Evolutionary conservation across 306 rosid genomes (phyloP).

Genomic region (Hylodesmum podocarpum): DNA sequence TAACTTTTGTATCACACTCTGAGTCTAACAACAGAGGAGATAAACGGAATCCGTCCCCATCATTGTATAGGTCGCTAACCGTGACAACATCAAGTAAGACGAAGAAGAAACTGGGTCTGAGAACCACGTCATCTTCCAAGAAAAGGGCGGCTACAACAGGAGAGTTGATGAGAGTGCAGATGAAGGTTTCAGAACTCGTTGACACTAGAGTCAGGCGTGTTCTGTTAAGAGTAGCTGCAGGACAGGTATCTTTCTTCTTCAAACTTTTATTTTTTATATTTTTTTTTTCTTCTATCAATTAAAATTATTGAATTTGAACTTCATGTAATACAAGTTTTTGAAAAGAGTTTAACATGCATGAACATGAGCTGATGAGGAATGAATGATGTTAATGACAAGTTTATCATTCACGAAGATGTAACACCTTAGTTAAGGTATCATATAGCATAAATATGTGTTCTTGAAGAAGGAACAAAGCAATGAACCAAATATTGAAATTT

Average conservation of each 20-base stretch:
- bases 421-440: too few species aligned
- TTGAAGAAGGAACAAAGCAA: too few species aligned
- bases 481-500: neutral
- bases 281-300: neutral
- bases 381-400: too few species aligned
- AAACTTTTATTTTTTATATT: neutral
- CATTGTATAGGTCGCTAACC: conserved; percentile 69
- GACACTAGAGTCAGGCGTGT: conserved; percentile 74
- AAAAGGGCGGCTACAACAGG: conserved; percentile 50
- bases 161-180: conserved; percentile 72
- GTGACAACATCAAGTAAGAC: conserved; percentile 57
- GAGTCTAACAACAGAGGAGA: conserved; percentile 20
- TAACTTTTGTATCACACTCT: conserved; percentile 63
- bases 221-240: conserved; percentile 63
- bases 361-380: too few species aligned
- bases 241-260: conserved; percentile 48
- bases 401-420: too few species aligned
- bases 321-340: too few species aligned
- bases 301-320: neutral
- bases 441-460: too few species aligned
- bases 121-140: conserved; percentile 40
- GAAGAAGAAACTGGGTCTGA: conserved; percentile 72
- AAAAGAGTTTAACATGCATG: too few species aligned
- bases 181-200: conserved; percentile 69
- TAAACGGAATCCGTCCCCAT: conserved; percentile 31